Evolutionary conservation across 2,329 filamentous ascomycete species (phyloP), one percentile per base, ranked within the genome.

Genomic region (Mycogone perniciosa): DNA sequence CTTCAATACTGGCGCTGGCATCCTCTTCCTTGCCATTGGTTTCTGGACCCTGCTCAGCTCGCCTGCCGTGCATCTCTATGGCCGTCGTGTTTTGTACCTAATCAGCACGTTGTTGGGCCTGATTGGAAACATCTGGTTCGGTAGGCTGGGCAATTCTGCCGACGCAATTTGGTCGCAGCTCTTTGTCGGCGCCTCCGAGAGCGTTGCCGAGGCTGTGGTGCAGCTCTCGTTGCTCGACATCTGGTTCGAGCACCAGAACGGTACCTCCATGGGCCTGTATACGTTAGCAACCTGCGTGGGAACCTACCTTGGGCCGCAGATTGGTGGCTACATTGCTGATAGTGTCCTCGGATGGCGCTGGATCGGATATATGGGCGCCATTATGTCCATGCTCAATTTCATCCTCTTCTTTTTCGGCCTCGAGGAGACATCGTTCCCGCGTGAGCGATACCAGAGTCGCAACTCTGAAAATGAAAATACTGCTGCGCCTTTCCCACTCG

Each of bases 171-270:
- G 75, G 71, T 76, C 75, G 43, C 78, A 81, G 59, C 67, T 81
- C 2, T 80, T 81, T 49, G 75, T 81, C 2, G 78, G 78, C 11
- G 76, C 76, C 3, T 80, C 77, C 4, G 77, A 81, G 61, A 71
- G 76, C 7, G 76, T 76, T 39, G 77, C 76, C 2, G 78, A 81
- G 61, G 77, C 78, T 0, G 71, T 76, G 31, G 77, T 77, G 6
- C 78, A 81, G 58, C 63, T 80, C n/a, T 79, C 76, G 2, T 65
- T 81, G 30, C 75, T 77, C 6, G 78, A 81, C 56, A 69, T 81
- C 31, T 81, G 78, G 67, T 81, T 76, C 54, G 75, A 80, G 63
- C 78, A 81, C 57, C 76, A 78, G 53, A 72, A 76, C 40, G 78
- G 78, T 38, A 70, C 71, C 1, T 75, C 77, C 1, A 66, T 81